These are phyloP conservation scores for Pleurotus salmoneostramineus DNA, from an alignment of 768 basidiomycete genomes.

Conservation along the genomic window DNA sequence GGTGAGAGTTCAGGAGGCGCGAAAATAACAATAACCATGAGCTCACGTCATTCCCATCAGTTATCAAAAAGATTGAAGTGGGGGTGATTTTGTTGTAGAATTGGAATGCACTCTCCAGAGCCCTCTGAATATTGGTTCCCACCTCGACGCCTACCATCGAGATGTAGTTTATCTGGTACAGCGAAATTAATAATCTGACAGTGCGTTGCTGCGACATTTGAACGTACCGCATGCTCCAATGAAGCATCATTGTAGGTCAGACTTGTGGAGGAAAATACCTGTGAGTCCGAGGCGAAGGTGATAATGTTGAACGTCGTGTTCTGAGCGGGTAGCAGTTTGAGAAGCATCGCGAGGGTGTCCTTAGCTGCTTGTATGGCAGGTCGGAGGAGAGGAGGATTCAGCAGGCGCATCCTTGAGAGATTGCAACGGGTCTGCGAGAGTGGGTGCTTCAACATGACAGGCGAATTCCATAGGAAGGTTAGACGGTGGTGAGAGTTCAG, in stretches of 20 bases:
- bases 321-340: conserved; percentile 41
- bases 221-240: too few relatives aligned
- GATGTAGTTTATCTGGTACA: too few relatives aligned
- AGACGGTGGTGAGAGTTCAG: too few relatives aligned
- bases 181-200: too few relatives aligned
- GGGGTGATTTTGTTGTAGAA: conserved; percentile 29
- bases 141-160: conserved; percentile 39
- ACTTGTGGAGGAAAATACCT: conserved; percentile 32
- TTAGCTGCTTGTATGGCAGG: conserved; percentile 43
- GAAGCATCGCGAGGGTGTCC: conserved; percentile 38
- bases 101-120: conserved; percentile 34
- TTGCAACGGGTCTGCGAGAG: too few relatives aligned
- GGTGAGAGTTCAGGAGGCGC: background rate
- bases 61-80: conserved; percentile 51
- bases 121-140: conserved; percentile 47
- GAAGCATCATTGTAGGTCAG: conserved; percentile 23
- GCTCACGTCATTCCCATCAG: conserved; percentile 46
- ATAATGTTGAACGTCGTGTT: conserved; percentile 52
- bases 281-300: conserved; percentile 36
- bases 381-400: too few relatives aligned
- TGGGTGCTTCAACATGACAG: too few relatives aligned
- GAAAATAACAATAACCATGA: background rate
- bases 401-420: too few relatives aligned
- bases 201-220: too few relatives aligned
- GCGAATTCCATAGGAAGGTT: too few relatives aligned